phyloP scores from a whole-genome alignment of 2,329 filamentous ascomycete species.

The Cladophialophora immunda region DNA sequence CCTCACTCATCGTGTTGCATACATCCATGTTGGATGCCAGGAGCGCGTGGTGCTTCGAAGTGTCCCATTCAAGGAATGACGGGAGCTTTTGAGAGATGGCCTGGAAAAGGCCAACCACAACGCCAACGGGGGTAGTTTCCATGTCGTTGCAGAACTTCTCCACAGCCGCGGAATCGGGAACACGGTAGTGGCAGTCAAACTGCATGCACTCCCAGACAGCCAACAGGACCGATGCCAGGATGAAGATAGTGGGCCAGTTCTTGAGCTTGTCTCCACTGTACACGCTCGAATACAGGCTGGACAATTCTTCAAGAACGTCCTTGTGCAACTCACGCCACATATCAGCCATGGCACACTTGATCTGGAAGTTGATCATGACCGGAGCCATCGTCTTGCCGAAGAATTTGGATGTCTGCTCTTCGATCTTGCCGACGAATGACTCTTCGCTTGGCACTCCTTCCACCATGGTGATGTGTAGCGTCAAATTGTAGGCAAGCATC shows the following conservation, averaged over 20 bases:
- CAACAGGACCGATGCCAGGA: slow-evolving; percentile 90
- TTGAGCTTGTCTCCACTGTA: slow-evolving; percentile 97
- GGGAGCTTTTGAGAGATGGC: slow-evolving; percentile 97
- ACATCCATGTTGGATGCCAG: slow-evolving; percentile 91
- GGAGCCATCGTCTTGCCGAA: slow-evolving; percentile 89
- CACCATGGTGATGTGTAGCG: slow-evolving; percentile 91
- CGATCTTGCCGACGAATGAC: slow-evolving; percentile 79
- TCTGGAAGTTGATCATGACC: slow-evolving; percentile 99
- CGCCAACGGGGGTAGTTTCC: slow-evolving; percentile 94
- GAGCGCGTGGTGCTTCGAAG: slow-evolving; percentile 85
- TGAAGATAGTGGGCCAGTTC: slow-evolving; percentile 99
- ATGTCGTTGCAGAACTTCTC: slow-evolving; percentile 97
- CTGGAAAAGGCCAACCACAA: slow-evolving; percentile 96
- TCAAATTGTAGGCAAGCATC: slow-evolving; percentile 94
- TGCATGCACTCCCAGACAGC: slow-evolving; percentile 99
- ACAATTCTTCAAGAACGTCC: slow-evolving; percentile 93
- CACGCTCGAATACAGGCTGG: slow-evolving; percentile 91
- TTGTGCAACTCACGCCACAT: slow-evolving; percentile 99
- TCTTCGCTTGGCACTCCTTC: slow-evolving; percentile 87
- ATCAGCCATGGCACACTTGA: slow-evolving; percentile 95
- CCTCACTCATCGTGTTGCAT: slow-evolving; percentile 95
- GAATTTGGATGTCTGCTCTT: slow-evolving; percentile 86
- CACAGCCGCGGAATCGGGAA: slow-evolving; percentile 82
- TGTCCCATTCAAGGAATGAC: slow-evolving; percentile 93
- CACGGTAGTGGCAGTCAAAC: slow-evolving; percentile 96